Base-by-base conservation (phyloP, 345 rosid genomes). In the Boechera stricta region DNA sequence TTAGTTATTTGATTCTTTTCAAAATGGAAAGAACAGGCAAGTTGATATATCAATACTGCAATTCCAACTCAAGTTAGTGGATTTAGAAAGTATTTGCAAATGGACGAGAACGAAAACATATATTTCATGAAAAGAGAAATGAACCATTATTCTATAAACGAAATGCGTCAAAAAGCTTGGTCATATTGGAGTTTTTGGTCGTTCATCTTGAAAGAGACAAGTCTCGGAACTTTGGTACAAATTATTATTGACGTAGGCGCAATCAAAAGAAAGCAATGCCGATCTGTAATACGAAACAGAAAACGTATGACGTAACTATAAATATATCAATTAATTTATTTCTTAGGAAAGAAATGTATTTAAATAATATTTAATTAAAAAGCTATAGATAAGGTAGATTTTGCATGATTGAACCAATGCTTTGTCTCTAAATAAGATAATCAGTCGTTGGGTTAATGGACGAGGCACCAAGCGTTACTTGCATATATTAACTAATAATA, bases 161-260 rank as follows among this genome's bases (percentile, higher is more conserved):
- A 77, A 70, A 70, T 77, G 76, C 76, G 71, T 70, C 45, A 77
- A 77, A 69, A 77, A 70, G 71, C 38, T 33, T 74, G 49, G 78
- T 26, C 66, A 66, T 74, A 65, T 65, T 55, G 64, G 29, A 65
- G 31, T 21, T 8, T 55, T 69, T 76, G 51, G 75, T 76, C 33
- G 58, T 69, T 53, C 64, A 10, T 6, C 36, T 63, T 54, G 76
- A 70, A 54, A 77, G 66, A 44, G 58, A 77, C 71, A 63, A 77
- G 65, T 53, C 75, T 62, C 57, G 57, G 36, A 69, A 62, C 28
- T 70, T 70, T 70, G 51, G 31, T 44, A 63, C 75, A 63, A 33
- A 35, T 16, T 44, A 45, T 32, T 24, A 33, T 54, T 33, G n/a
- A 54, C 35, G 35, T 62, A 32, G 48, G 57, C 24, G 55, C 74